Conservation (phyloP, 2,329 filamentous ascomycete genomes). For the Eurotiales sp. region DNA sequence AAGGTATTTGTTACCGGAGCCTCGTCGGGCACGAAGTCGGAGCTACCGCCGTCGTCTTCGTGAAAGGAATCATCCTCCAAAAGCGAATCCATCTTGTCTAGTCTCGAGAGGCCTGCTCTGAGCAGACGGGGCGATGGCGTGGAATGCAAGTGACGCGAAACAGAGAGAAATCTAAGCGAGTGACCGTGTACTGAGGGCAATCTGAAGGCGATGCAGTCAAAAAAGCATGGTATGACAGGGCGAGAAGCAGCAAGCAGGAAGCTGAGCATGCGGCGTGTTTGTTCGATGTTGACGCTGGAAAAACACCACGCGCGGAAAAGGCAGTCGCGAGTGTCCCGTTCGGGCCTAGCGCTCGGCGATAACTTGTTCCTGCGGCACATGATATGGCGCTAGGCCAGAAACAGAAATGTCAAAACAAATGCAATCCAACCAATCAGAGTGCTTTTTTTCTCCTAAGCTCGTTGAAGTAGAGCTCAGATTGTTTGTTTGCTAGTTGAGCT, state of each 20-base stretch:
- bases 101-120: conserved; percentile 11
- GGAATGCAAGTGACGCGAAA: not conserved
- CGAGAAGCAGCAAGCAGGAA: no score
- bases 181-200: not conserved
- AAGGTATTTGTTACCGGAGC: conserved; percentile 37
- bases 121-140: not conserved
- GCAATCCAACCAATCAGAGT: not conserved
- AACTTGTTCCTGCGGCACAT: conserved; percentile 24
- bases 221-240: not conserved
- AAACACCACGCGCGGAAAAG: conserved; percentile 14
- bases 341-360: conserved; percentile 23
- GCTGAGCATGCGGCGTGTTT: conserved; percentile 8
- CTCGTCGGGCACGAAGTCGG: conserved; percentile 58
- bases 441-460: no score
- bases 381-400: conserved; percentile 18
- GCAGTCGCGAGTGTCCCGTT: conserved; percentile 15
- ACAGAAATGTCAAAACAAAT: conserved; percentile 32
- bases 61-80: conserved; percentile 62
- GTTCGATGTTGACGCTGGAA: not conserved
- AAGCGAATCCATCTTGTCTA: conserved; percentile 29
- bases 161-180: conserved; percentile 5
- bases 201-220: not conserved
- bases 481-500: no score
- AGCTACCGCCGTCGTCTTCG: conserved; percentile 51
- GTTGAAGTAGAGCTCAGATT: no score